Percentiles rank a stretch among this genome's conserved stretches.
Evolutionary conservation across 306 rosid species (phyloP).

Genomic region (Astragalus membranaceus): DNA sequence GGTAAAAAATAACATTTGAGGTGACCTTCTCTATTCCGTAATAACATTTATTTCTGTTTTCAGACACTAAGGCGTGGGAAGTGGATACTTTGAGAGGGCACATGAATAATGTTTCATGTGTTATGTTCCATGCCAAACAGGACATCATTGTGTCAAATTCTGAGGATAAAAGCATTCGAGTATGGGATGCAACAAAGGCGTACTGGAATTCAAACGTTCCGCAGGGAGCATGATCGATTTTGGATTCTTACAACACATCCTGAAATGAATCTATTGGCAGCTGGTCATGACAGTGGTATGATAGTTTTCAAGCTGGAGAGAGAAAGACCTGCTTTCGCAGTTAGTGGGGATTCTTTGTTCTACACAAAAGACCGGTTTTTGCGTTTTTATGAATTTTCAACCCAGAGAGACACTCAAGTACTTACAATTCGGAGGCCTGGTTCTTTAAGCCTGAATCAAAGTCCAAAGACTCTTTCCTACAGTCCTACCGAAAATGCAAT

Average conservation of each 20-base stretch:
- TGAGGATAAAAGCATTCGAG: slow-evolving; percentile 94
- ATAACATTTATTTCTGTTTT: slow-evolving; percentile 15
- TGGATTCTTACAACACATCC: slow-evolving; percentile 98
- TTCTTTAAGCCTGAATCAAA: slow-evolving; percentile 64
- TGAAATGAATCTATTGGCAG: slow-evolving; percentile 95
- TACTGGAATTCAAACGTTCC: slow-evolving; percentile 91
- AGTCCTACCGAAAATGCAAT: slow-evolving; percentile 83
- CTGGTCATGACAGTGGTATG: slow-evolving; percentile 98
- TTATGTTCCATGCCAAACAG: slow-evolving; percentile 92
- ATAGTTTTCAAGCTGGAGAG: slow-evolving; percentile 91
- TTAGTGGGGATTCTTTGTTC: slow-evolving; percentile 76
- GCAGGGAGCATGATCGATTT: slow-evolving; percentile 92
- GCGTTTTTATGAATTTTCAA: slow-evolving; percentile 73
- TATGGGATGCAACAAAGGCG: slow-evolving; percentile 94
- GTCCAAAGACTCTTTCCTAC: slow-evolving; percentile 84
- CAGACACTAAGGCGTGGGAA: slow-evolving; percentile 99
- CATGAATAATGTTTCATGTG: slow-evolving; percentile 96
- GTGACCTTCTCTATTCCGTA: slow-evolving; percentile 4
- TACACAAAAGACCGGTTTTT: slow-evolving; percentile 80
- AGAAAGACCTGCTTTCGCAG: slow-evolving; percentile 83
- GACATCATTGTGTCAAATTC: slow-evolving; percentile 94
- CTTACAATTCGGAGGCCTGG: slow-evolving; percentile 85
- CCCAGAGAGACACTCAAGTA: slow-evolving; percentile 74
- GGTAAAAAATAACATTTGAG: neutral
- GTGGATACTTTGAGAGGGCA: slow-evolving; percentile 97